Percentiles rank a stretch among this genome's conserved stretches.
Conservation (phyloP, 1,139 yeast genomes). For the Keqinozyma sinolaborantium region DNA sequence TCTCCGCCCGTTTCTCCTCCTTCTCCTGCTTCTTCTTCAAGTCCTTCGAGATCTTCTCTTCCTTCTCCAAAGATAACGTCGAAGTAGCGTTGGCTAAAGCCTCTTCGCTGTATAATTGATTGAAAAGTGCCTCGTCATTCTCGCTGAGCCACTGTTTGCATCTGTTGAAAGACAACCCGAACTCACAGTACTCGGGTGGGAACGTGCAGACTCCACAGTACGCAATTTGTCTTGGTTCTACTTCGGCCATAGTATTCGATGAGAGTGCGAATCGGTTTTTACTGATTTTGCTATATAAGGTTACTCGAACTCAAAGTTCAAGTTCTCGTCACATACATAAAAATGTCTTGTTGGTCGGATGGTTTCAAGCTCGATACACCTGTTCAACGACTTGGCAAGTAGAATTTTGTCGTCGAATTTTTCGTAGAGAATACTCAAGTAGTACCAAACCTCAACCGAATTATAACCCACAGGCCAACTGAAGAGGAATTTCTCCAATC, state of each 20-base stretch:
- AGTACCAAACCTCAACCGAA: conserved; percentile 72
- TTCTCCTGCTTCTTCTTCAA: conserved; percentile 82
- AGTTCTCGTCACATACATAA: conserved; percentile 18
- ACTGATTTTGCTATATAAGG: conserved; percentile 2
- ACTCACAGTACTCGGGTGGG: conserved; percentile 95
- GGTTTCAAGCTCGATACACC: conserved; percentile 66
- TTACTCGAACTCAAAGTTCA: not conserved
- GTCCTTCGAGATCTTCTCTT: conserved; percentile 77
- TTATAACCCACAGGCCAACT: conserved; percentile 55
- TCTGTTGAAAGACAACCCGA: conserved; percentile 75
- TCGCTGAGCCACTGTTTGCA: conserved; percentile 82
- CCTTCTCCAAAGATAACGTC: conserved; percentile 66
- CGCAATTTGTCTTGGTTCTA: conserved; percentile 42
- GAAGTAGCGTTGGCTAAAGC: conserved; percentile 51
- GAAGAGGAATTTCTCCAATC: conserved; percentile 49
- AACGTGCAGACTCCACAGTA: conserved; percentile 85
- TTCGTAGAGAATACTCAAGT: conserved; percentile 64
- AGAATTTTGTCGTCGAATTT: conserved; percentile 52
- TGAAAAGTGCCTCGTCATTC: conserved; percentile 53
- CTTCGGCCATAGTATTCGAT: conserved; percentile 26
- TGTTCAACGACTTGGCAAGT: conserved; percentile 58
- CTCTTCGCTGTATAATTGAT: conserved; percentile 58
- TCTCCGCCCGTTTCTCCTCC: conserved; percentile 84
- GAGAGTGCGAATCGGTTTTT: conserved; percentile 2
- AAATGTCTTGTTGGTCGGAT: conserved; percentile 56